Base-by-base conservation (phyloP, 75 land plant genomes). In the Picea glauca region DNA sequence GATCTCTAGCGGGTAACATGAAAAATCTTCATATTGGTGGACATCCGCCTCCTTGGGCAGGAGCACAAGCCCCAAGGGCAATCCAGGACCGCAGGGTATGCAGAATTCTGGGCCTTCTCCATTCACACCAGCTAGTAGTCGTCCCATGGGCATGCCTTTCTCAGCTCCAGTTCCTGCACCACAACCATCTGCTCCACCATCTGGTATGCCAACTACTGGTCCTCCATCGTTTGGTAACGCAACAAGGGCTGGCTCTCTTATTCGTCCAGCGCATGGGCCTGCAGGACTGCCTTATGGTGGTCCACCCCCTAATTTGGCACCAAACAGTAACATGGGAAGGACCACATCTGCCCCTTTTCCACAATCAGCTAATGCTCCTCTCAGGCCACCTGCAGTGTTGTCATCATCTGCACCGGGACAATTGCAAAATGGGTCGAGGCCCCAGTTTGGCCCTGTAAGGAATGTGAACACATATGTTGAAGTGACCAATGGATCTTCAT, bases 21-120 rank as follows among this genome's bases (percentile, higher is more conserved):
- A 80, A 81, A 18, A 87, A 87, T 72, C 31, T 87, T 50, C 65
- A 87, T 14, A 70, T 87, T 5, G 76, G 79, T 57, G 50, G 80
- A 7, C 83, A 81, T 3, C 58, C 79, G 46, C 75, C 62, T 1
- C 73, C 80, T 18, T 67, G 72, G 72, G 38, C 20, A 12, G 5
- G 43, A 26, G 43, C 32, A 35, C 38, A 32, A 32, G 6, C 72
- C 3, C 17, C 43, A 35, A 32, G 43, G 20, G 18, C 72, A 35
- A 40, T 33, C 54, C 72, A 4, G 46, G n/a, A 50, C 38, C 76
- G 63, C 76, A 73, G 35, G 81, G 77, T 81, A 77, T 77, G 2
- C 60, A 68, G 30, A 77, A 79, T 58, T 70, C 81, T 23, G 77
- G 73, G 0, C 64, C 87, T 21, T 74, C 90, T 0, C 81, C 82